phyloP scores from a whole-genome alignment of 768 basidiomycete species.

The Thelephora aurantiotincta region DNA sequence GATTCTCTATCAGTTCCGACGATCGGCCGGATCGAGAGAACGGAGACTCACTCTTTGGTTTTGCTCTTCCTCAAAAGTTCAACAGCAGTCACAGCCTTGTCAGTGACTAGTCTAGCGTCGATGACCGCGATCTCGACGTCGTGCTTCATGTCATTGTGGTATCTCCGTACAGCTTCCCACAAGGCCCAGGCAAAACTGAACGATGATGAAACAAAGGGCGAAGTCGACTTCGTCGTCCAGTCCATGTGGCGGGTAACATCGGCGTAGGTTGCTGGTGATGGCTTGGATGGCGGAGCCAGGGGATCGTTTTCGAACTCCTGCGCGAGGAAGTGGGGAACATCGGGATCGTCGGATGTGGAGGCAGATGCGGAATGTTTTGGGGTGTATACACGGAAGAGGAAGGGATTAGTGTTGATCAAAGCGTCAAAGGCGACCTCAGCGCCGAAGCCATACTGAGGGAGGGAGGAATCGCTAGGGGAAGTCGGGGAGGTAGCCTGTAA shows the following conservation, averaged over 20 bases:
- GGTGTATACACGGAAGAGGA: conserved; percentile 71
- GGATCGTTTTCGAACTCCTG: conserved; percentile 41
- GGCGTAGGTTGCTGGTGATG: conserved; percentile 29
- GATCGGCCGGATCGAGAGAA: background rate
- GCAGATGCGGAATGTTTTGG: conserved; percentile 43
- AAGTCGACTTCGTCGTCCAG: conserved; percentile 60
- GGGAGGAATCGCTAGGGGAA: conserved; percentile 6
- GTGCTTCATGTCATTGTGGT: conserved; percentile 57
- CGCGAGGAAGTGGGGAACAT: conserved; percentile 40
- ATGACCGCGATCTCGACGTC: conserved; percentile 70
- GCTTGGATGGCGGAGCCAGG: conserved; percentile 11
- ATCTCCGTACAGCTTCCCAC: conserved; percentile 72
- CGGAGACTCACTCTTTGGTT: conserved; percentile 37
- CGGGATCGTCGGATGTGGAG: conserved; percentile 33
- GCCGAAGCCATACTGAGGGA: conserved; percentile 68
- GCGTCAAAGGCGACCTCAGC: conserved; percentile 45
- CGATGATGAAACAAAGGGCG: conserved; percentile 59
- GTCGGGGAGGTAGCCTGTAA: too few relatives aligned
- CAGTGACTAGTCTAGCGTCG: conserved; percentile 45
- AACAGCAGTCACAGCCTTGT: conserved; percentile 47
- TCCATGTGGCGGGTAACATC: conserved; percentile 63
- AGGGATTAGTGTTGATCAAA: conserved; percentile 50
- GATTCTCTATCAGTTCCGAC: background rate
- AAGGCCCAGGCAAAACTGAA: conserved; percentile 76
- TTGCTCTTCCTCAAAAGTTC: conserved; percentile 41